phyloP scores from a whole-genome alignment of 129 eudicot species.

The Erigeron canadensis region DNA sequence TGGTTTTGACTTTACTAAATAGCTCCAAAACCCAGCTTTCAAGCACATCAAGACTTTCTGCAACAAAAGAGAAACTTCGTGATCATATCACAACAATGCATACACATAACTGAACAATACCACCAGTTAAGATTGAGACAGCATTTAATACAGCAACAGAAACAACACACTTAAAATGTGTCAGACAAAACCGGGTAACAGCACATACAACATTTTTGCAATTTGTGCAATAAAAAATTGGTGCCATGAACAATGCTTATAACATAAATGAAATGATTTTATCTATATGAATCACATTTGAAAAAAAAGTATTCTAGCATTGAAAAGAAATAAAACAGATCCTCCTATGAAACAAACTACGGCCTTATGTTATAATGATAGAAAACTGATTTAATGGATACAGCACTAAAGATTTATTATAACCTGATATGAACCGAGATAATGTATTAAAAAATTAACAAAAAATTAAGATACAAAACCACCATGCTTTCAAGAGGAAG shows the following conservation, averaged over 20 bases:
- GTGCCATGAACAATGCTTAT: not conserved
- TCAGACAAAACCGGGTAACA: not conserved
- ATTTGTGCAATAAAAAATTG: slow-evolving; percentile 1
- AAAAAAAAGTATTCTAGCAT: not conserved
- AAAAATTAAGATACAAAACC: not conserved
- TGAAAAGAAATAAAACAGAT: slow-evolving; percentile 7
- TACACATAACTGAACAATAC: not conserved
- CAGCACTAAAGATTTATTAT: not conserved
- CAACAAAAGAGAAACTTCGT: slow-evolving; percentile 34
- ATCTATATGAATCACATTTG: not conserved
- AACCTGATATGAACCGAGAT: not conserved
- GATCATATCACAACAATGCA: slow-evolving; percentile 6
- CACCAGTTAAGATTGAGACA: slow-evolving; percentile 12
- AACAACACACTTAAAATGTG: not conserved
- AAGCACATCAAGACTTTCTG: slow-evolving; percentile 89
- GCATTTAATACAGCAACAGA: slow-evolving; percentile 12
- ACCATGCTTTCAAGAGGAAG: not conserved
- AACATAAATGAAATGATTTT: slow-evolving; percentile 15
- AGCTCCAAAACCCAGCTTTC: slow-evolving; percentile 90
- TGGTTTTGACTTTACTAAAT: slow-evolving; percentile 61
- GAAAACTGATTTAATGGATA: not conserved
- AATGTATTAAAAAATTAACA: not conserved
- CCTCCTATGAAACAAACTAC: slow-evolving; percentile 19
- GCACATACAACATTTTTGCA: not conserved
- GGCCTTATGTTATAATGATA: not conserved